Base-by-base conservation (phyloP, 78 protist genomes). In the Cavenderia fasciculata region DNA sequence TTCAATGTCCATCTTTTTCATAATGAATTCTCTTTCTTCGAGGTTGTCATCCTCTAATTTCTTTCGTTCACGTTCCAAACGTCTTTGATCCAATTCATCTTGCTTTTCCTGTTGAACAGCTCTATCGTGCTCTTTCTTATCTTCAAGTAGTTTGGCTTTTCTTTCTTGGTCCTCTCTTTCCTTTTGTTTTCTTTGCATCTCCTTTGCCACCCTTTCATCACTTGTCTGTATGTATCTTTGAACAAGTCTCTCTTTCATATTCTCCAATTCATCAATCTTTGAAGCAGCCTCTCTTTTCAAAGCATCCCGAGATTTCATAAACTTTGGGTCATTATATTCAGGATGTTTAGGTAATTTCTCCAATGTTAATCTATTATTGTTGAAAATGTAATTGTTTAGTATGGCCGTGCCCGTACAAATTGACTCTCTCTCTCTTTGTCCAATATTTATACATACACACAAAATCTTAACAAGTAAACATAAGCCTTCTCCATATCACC, bases 341-440 rank as follows among this genome's bases (percentile, higher is more conserved):
- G 90, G 90, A 56, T 82, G 90, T 29, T 51, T 68, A 40, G 78
- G 90, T 56, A 82, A 18, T 23, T 82, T 82, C 33, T 82, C 90
- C 18, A 82, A 41, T 41, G 69, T 49, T 33, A 82, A 68, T 14
- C 89, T 78, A 41, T 47, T 1, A 14, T n/a, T 1, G 6, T 31
- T 34, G 14, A 1, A 2, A 61, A 16, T 19, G 34, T 7, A 29
- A 34, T 16, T 7, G n/a, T 19, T 21, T 40, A 8, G 1, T n/a
- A 41, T 65, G 12, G 43, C 7, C n/a, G n/a, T n/a, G n/a, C n/a
- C n/a, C n/a, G n/a, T n/a, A n/a, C n/a, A 54, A 6, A 54, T 12
- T 23, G 5, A 54, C 7, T 23, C 61, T 23, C n/a, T 54, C 61
- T 18, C 5, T 18, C 61, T 18, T 18, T 54, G n/a, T 4, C 14